Evolutionary conservation across 1,139 yeast species (phyloP), one percentile per base, ranked within the genome.

Genomic region (Debaryomycetaceae sp.): DNA sequence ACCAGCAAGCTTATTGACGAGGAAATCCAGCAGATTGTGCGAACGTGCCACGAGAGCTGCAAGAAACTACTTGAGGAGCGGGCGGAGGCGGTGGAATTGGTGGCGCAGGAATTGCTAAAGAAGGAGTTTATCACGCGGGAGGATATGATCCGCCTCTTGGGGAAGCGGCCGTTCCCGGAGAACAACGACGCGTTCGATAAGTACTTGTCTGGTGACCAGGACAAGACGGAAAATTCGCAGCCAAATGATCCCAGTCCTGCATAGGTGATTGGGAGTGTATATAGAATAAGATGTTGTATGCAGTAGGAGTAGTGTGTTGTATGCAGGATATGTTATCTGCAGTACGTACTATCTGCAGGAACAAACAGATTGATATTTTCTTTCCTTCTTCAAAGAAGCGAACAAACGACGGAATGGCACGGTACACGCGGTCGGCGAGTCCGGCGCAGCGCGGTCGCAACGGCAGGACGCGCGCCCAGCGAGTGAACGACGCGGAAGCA

Each of bases 181-280:
- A 73, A 73, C 41, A 86, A 86, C 45, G 95, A 85, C 45, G 95
- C 95, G 3, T 87, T 87, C 60, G 95, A 85, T 55, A 86, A 87
- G 53, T 90, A 90, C 49, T 55, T 65, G 28, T 65, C 62, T 31
- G 62, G 62, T 7, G 57, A 58, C 33, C 62, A 58, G 27, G 65
- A 66, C 13, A 61, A 56, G 40, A 53, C 51, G 42, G 47, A 54
- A 32, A 52, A 49, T 15, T 47, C 37, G 28, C 47, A 47, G 25
- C 36, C 37, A 5, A 18, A 18, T 18, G 20, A 26, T 22, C 21
- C 11, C 13, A 13, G 5, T 6, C 30, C 12, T 34, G 34, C 30
- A 30, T 16, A 31, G 27, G 26, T 18, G 18, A 16, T 21, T 25
- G 21, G 25, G 15, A 20, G 28, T 27, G 23, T 27, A 27, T 27